Conservation (phyloP, 371 early-diverging fungal species). For the Modicella reniformis region DNA sequence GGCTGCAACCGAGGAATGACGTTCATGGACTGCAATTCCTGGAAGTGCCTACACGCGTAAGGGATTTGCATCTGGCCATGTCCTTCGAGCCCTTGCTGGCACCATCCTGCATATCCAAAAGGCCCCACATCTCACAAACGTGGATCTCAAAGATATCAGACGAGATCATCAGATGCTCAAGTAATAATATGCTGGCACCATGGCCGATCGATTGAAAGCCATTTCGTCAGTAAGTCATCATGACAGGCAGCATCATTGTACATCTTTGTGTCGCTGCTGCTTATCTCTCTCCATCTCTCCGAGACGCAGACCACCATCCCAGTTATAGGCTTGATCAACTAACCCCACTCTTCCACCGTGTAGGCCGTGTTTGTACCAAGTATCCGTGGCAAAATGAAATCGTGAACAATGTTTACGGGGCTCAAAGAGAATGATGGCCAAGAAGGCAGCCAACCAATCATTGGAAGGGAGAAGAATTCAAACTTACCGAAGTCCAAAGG, state of each 20-base stretch:
- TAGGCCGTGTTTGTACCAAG: no score
- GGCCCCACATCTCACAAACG: constrained; percentile 93
- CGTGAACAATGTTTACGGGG: no score
- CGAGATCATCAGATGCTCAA: constrained; percentile 95
- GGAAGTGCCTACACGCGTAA: constrained; percentile 97
- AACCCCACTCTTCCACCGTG: no score
- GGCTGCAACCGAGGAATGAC: constrained; percentile 81
- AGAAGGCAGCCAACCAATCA: no score
- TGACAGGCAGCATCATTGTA: not conserved
- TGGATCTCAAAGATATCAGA: constrained; percentile 95
- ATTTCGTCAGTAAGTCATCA: no score
- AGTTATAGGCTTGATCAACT: constrained; percentile 97
- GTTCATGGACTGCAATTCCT: constrained; percentile 97
- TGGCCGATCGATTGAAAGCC: constrained; percentile 96
- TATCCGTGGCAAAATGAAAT: no score
- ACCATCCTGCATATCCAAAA: constrained; percentile 95
- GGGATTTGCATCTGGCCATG: constrained; percentile 94
- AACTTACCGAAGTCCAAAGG: constrained; percentile 8
- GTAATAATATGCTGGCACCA: constrained; percentile 92
- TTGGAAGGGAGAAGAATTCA: no score
- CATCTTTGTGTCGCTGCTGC: no score
- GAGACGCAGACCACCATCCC: constrained; percentile 97
- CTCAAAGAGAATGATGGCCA: no score
- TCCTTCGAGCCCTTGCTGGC: constrained; percentile 87
- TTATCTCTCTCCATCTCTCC: constrained; percentile 97